Evolutionary conservation across 164 flowering plant genomes (phyloP), one percentile per base, ranked within the genome.

Genomic region (Berberis vulgaris): DNA sequence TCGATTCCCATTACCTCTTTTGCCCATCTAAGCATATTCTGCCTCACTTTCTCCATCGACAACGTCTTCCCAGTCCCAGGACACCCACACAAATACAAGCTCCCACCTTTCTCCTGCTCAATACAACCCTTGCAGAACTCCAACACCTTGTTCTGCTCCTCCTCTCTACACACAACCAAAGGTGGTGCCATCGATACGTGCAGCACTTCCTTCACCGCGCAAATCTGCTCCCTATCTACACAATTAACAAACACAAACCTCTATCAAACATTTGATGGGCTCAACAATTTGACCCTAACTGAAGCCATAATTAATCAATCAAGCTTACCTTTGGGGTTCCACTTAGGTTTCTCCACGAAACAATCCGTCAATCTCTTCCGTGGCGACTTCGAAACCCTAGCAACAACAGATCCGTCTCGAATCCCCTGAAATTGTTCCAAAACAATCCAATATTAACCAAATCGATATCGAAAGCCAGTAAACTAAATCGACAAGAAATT

Each of bases 11-110:
- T 46, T 73, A 87, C 99, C 84, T 85, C 80, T 64, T 68, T 69
- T 53, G 88, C 80, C 96, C 97, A 91, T 55, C 66, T 69, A 55
- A 77, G 63, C 69, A 88, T 64, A n/a, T 50, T 73, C 59, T 69
- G 76, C 62, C 80, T 88, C 65, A 94, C 86, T 77, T 82, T 89
- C 63, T 85, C 93, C 77, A 91, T 76, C 1, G 88, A 84, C 69
- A 91, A 63, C 1, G 97, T 81, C 73, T 94, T 94, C 47, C 99
- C 97, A 8, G 98, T 94, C 67, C 98, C 98, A 0, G 98, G 98
- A 59, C 91, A 89, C 12, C 98, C 96, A 67, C 95, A 87, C 2
- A 81, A 71, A 67, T 89, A 92, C 55, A 89, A 76, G 66, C 95
- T 91, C 60, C 93, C 96, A 39, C 91, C 76, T 67, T 77, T 88